Percentiles rank a stretch among this genome's conserved stretches.
Conservation (phyloP, 2,329 filamentous ascomycete species). For the Arthrobotrys musiformis region DNA sequence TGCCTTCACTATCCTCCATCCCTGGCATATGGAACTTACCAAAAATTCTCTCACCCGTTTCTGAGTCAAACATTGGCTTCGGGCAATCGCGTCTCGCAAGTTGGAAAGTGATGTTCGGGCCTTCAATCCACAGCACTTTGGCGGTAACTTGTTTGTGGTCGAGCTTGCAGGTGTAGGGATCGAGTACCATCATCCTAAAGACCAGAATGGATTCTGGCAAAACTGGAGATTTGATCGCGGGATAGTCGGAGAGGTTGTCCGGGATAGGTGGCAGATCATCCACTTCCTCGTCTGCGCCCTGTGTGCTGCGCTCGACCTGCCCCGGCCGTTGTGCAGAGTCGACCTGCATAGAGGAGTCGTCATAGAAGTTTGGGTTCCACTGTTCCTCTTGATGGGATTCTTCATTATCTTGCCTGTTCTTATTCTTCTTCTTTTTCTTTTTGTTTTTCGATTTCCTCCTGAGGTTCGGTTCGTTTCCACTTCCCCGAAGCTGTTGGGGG, state of each 20-base stretch:
- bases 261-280: conserved; percentile 58
- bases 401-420: conserved; percentile 28
- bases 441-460: conserved; percentile 48
- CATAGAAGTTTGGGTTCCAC: conserved; percentile 53
- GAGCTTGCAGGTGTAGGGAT: conserved; percentile 55
- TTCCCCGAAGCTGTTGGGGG: conserved; percentile 46
- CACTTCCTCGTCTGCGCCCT: conserved; percentile 47
- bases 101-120: conserved; percentile 23
- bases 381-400: conserved; percentile 1
- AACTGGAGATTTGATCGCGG: conserved; percentile 55
- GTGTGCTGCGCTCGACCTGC: conserved; percentile 34
- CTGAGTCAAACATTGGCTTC: conserved; percentile 55
- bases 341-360: conserved; percentile 55
- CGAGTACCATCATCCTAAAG: conserved; percentile 56
- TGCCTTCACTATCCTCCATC: conserved; percentile 47
- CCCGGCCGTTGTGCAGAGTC: conserved; percentile 38
- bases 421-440: conserved; percentile 53
- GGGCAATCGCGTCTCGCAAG: conserved; percentile 57
- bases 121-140: conserved; percentile 54
- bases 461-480: background rate
- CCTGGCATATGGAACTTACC: conserved; percentile 59
- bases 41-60: conserved; percentile 59
- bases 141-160: conserved; percentile 57
- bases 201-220: conserved; percentile 57
- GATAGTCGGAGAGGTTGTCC: conserved; percentile 55